Percentiles rank a stretch among this genome's conserved stretches.
phyloP scores from a whole-genome alignment of 2,329 filamentous ascomycete genomes.

The Aspergillus floridensis region DNA sequence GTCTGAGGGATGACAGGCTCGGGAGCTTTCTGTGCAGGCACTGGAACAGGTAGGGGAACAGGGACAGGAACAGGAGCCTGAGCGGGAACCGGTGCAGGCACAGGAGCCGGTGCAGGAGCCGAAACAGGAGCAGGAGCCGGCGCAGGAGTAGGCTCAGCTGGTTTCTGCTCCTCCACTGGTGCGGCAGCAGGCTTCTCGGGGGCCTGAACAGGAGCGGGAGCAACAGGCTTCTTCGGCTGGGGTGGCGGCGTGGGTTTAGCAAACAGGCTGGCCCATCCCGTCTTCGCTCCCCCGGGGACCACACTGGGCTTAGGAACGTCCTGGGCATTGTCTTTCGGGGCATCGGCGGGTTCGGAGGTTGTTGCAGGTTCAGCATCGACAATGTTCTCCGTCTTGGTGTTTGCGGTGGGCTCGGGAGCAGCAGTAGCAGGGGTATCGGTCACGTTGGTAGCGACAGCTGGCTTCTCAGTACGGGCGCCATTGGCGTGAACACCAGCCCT shows the following conservation, averaged over 20 bases:
- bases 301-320: slow-evolving; percentile 32
- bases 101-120: slow-evolving; percentile 21
- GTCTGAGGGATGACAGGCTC: slow-evolving; percentile 31
- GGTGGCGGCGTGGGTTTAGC: slow-evolving; percentile 60
- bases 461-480: slow-evolving; percentile 41
- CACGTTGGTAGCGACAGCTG: slow-evolving; percentile 18
- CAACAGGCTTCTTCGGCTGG: slow-evolving; percentile 50
- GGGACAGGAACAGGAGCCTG: slow-evolving; percentile 3
- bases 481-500: slow-evolving; percentile 44
- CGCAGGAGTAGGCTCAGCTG: slow-evolving; percentile 22
- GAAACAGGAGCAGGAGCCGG: slow-evolving; percentile 15
- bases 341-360: slow-evolving; percentile 17
- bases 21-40: slow-evolving; percentile 35
- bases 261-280: slow-evolving; percentile 71
- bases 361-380: slow-evolving; percentile 21
- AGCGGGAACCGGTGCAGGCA: not conserved
- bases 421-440: slow-evolving; percentile 11
- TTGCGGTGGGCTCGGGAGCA: slow-evolving; percentile 26
- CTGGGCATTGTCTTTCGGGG: slow-evolving; percentile 14
- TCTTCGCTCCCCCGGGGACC: slow-evolving; percentile 42
- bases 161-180: slow-evolving; percentile 9
- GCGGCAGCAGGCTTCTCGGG: slow-evolving; percentile 20
- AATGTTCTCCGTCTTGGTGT: slow-evolving; percentile 23
- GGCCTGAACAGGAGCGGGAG: slow-evolving; percentile 30
- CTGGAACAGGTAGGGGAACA: slow-evolving; percentile 39